Evolutionary conservation across 2,329 filamentous ascomycete species (phyloP).

Genomic region (Clonostachys sp.): DNA sequence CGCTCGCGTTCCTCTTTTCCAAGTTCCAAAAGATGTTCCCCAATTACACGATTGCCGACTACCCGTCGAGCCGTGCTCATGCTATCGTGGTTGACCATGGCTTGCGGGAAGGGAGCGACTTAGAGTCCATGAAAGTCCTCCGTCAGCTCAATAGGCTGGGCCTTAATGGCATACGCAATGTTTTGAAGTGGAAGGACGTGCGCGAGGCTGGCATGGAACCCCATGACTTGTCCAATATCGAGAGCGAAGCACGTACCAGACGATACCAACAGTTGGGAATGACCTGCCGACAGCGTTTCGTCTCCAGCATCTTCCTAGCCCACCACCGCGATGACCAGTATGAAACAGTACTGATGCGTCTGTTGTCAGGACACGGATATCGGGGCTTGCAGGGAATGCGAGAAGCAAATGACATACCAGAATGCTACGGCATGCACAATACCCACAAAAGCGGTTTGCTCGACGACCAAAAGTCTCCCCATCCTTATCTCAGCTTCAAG

Average conservation of each 20-base stretch:
- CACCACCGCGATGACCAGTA: constrained; percentile 91
- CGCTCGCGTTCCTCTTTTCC: constrained; percentile 71
- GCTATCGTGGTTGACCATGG: constrained; percentile 54
- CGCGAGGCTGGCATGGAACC: constrained; percentile 19
- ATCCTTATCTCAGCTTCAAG: constrained; percentile 31
- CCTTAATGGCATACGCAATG: constrained; percentile 15
- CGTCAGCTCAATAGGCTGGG: constrained; percentile 30
- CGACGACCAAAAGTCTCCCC: constrained; percentile 32
- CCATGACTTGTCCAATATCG: constrained; percentile 56
- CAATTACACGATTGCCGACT: constrained; percentile 35
- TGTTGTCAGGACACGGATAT: constrained; percentile 63
- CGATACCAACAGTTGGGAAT: constrained; percentile 69
- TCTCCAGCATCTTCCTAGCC: constrained; percentile 66
- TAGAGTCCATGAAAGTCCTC: constrained; percentile 46
- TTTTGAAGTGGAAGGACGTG: constrained; percentile 41
- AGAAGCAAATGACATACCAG: constrained; percentile 66
- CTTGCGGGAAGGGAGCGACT: constrained; percentile 43
- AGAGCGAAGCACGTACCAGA: constrained; percentile 68
- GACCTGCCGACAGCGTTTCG: constrained; percentile 45
- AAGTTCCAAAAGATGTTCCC: constrained; percentile 28
- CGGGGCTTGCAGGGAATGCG: constrained; percentile 71
- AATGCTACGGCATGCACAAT: constrained; percentile 72
- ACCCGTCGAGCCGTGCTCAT: constrained; percentile 31
- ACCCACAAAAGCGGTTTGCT: constrained; percentile 61
- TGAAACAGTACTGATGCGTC: constrained; percentile 80